phyloP scores from a whole-genome alignment of 2,329 filamentous ascomycete species.

The Knoxdaviesia proteae region DNA sequence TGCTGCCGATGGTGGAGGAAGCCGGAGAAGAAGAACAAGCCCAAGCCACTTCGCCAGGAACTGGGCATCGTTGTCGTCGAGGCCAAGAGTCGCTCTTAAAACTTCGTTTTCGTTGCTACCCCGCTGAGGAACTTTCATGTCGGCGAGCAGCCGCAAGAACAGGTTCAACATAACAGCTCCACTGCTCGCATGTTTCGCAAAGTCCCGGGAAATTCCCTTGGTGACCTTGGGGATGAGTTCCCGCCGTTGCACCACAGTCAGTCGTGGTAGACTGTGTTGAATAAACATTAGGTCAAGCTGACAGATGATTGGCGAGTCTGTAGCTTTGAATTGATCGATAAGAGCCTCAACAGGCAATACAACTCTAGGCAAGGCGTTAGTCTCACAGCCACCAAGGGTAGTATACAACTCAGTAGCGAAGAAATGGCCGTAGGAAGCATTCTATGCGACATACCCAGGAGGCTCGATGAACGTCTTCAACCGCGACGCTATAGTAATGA shows the following conservation, averaged over 20 bases:
- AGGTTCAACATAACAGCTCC: conserved; percentile 50
- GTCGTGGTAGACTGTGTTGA: conserved; percentile 48
- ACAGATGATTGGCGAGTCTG: conserved; percentile 51
- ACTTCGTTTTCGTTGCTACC: conserved; percentile 59
- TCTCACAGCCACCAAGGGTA: background rate
- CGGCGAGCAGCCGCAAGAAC: conserved; percentile 53
- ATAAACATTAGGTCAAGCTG: conserved; percentile 82
- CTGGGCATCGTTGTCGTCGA: conserved; percentile 47
- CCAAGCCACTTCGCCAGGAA: conserved; percentile 60
- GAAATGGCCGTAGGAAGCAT: background rate
- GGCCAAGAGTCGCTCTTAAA: conserved; percentile 43
- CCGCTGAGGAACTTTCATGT: conserved; percentile 50
- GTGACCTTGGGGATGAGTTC: conserved; percentile 52
- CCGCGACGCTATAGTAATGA: conserved; percentile 28
- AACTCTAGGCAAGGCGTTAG: conserved; percentile 23
- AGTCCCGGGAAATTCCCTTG: conserved; percentile 35
- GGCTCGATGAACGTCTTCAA: conserved; percentile 33
- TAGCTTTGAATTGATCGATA: conserved; percentile 72
- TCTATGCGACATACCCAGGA: conserved; percentile 18
- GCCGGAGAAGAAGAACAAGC: conserved; percentile 46
- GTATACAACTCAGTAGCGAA: background rate
- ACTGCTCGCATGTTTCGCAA: conserved; percentile 22
- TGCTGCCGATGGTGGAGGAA: conserved; percentile 6
- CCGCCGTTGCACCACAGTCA: conserved; percentile 38
- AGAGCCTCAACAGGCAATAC: conserved; percentile 69